phyloP scores from a whole-genome alignment of 371 early-diverging fungal species.

The Dinochytrium kinnereticum region DNA sequence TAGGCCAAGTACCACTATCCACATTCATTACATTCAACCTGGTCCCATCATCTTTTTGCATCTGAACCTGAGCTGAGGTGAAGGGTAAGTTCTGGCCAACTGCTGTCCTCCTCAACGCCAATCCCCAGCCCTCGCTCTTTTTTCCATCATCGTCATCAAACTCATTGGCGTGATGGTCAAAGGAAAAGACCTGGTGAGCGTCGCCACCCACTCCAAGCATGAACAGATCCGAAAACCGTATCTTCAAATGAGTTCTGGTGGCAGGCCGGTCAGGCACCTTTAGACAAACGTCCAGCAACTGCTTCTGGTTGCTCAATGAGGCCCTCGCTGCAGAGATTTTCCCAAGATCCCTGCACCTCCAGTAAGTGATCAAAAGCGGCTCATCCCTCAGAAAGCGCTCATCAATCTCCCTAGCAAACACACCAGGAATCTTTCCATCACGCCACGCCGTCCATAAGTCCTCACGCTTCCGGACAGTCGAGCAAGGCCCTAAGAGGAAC shows the following conservation, averaged over 20 bases:
- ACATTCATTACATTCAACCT: conserved; percentile 37
- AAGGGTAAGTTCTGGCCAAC: background rate
- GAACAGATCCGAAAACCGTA: conserved; percentile 39
- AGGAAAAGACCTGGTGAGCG: conserved; percentile 27
- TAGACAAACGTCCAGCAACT: conserved; percentile 23
- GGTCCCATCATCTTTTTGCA: conserved; percentile 11
- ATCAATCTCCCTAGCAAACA: conserved; percentile 45
- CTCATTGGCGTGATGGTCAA: conserved; percentile 13
- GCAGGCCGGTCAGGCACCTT: conserved; percentile 37
- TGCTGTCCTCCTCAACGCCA: background rate
- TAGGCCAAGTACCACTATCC: conserved; percentile 50
- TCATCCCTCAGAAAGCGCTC: conserved; percentile 39
- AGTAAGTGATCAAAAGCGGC: conserved; percentile 31
- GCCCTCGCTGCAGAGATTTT: conserved; percentile 15
- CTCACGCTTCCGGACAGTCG: conserved; percentile 31
- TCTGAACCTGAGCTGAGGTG: conserved; percentile 11
- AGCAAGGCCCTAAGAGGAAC: conserved; percentile 20
- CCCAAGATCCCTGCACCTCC: conserved; percentile 38
- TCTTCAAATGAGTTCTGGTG: conserved; percentile 38
- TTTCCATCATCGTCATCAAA: conserved; percentile 15
- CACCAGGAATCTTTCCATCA: conserved; percentile 36
- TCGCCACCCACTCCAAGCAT: conserved; percentile 44
- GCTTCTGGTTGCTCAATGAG: conserved; percentile 23
- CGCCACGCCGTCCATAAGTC: conserved; percentile 45
- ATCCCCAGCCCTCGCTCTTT: background rate